A percentile compares a stretch with the other conserved stretches of the same genome.
Conservation (phyloP, 306 rosid genomes). For the Fagus crenata region DNA sequence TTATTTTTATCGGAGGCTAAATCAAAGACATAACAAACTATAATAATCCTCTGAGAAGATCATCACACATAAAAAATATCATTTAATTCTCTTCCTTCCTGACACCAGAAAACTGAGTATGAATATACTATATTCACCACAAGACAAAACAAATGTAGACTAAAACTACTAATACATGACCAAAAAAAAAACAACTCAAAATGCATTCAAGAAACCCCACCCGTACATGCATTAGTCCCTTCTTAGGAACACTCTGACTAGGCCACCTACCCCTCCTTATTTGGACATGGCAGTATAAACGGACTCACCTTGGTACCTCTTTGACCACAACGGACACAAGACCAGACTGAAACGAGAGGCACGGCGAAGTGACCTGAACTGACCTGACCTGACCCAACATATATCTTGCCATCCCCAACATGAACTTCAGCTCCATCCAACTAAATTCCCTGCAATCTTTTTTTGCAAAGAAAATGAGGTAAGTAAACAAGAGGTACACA, state of each 20-base stretch:
- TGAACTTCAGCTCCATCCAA: constrained; percentile 43
- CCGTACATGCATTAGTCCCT: constrained; percentile 35
- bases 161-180: constrained; percentile 52
- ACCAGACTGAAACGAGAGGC: constrained; percentile 70
- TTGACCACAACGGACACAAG: constrained; percentile 62
- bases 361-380: constrained; percentile 52
- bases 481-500: neutral
- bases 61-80: constrained; percentile 30
- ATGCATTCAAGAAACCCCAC: constrained; percentile 49
- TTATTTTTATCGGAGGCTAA: neutral
- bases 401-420: constrained; percentile 37
- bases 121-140: constrained; percentile 47
- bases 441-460: constrained; percentile 45
- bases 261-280: constrained; percentile 45
- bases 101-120: constrained; percentile 37
- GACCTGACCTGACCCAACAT: constrained; percentile 52
- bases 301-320: constrained; percentile 63
- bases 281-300: constrained; percentile 57
- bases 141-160: constrained; percentile 50
- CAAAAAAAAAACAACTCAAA: constrained; percentile 36
- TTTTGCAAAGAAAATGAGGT: constrained; percentile 17
- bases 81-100: constrained; percentile 29
- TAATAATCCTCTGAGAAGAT: constrained; percentile 13
- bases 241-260: constrained; percentile 37
- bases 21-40: neutral